A percentile compares a stretch with the other conserved stretches of the same genome.
Evolutionary conservation across 768 basidiomycete genomes (phyloP).

Genomic region (Lyophyllum semitale): DNA sequence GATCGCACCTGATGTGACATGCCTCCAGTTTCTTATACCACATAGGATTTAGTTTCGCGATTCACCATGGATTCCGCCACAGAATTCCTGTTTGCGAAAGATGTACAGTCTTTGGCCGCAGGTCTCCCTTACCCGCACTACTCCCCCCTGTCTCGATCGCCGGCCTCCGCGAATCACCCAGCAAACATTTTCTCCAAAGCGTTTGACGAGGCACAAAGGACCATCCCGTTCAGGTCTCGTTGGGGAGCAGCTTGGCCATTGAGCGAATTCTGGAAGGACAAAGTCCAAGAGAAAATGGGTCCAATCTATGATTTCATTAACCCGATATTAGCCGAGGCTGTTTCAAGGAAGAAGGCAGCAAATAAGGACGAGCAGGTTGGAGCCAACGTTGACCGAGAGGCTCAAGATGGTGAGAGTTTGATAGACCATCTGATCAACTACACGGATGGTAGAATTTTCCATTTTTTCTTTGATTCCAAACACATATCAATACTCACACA

Average conservation of each 20-base stretch:
- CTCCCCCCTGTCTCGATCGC: constrained; percentile 28
- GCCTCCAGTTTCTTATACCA: neutral
- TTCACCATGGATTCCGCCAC: constrained; percentile 69
- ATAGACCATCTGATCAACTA: constrained; percentile 52
- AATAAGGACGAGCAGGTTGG: constrained; percentile 14
- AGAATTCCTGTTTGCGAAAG: constrained; percentile 58
- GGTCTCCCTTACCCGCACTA: constrained; percentile 50
- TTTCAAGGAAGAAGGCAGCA: constrained; percentile 30
- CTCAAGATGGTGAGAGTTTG: constrained; percentile 43
- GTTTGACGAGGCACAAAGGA: constrained; percentile 46
- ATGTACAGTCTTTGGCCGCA: constrained; percentile 49
- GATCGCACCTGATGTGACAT: no score
- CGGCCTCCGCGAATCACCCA: constrained; percentile 29
- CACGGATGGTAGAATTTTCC: constrained; percentile 45
- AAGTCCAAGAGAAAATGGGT: constrained; percentile 43
- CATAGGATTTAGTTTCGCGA: constrained; percentile 42
- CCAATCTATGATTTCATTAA: constrained; percentile 55
- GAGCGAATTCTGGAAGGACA: constrained; percentile 53
- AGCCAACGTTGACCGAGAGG: constrained; percentile 25
- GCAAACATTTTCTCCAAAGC: constrained; percentile 49
- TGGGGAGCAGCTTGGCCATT: constrained; percentile 48
- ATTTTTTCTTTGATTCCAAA: neutral
- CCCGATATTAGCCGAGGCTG: constrained; percentile 51
- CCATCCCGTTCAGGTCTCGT: constrained; percentile 35
- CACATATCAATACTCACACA: constrained; percentile 11